Conservation (phyloP, 176 grass and related monocot genomes). For the Oropetium thomaeum region DNA sequence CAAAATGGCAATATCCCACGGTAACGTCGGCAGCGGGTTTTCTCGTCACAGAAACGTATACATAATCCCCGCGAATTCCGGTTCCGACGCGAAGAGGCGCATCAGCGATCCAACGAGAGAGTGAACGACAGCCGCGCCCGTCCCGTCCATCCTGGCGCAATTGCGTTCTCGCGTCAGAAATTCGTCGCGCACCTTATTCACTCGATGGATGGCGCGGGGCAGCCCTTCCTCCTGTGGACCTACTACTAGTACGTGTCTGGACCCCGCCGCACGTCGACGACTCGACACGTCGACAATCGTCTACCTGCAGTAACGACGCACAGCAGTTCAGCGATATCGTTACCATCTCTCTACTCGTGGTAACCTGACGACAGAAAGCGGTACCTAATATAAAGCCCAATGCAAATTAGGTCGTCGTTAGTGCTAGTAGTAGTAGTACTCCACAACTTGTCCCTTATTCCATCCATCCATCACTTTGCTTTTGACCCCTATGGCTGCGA, state of each 20-base stretch:
- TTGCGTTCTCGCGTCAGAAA: not conserved
- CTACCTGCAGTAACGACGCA: too few relatives aligned
- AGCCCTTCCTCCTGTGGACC: not conserved
- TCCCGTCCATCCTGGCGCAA: not conserved
- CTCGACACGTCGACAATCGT: too few relatives aligned
- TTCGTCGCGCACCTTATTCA: too few relatives aligned
- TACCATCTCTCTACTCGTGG: not conserved
- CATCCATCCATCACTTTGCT: not conserved
- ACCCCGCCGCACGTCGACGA: not conserved
- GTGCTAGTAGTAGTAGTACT: not conserved
- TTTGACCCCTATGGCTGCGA: not conserved
- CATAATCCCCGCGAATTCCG: not conserved
- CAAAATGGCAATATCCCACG: not conserved
- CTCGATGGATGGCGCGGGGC: not conserved
- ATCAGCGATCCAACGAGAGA: too few relatives aligned
- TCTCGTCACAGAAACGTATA: not conserved
- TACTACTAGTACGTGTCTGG: too few relatives aligned
- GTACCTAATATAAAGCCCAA: not conserved
- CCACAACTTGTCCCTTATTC: not conserved
- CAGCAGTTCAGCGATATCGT: not conserved
- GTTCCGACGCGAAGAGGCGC: not conserved
- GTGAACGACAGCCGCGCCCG: too few relatives aligned
- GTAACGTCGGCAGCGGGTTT: not conserved
- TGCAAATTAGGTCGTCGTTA: not conserved
- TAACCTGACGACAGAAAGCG: conserved; percentile 5